A percentile compares a stretch with the other conserved stretches of the same genome.
phyloP scores from a whole-genome alignment of 495 filamentous ascomycete species.

The Penicillium subrubescens region DNA sequence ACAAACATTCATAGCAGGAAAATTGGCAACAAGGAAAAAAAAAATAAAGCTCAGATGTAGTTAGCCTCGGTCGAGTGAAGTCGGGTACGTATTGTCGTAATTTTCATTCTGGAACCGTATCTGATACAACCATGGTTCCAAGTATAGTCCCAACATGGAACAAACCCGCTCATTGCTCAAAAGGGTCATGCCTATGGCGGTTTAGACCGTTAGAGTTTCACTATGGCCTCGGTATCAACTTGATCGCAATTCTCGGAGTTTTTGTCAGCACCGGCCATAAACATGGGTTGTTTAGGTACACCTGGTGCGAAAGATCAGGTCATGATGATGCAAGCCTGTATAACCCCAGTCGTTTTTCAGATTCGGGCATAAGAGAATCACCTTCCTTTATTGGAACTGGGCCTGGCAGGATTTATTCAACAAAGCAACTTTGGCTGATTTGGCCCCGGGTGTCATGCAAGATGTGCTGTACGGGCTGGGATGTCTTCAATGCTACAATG shows the following conservation, averaged over 20 bases:
- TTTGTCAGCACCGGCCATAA: neutral
- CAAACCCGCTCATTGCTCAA: neutral
- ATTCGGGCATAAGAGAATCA: neutral
- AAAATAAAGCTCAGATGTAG: neutral
- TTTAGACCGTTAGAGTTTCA: neutral
- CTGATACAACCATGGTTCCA: slow-evolving; percentile 4
- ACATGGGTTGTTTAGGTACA: neutral
- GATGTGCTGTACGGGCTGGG: neutral
- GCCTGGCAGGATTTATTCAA: neutral
- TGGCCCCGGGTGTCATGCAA: neutral
- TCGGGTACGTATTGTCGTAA: slow-evolving; percentile 13
- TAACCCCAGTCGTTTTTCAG: neutral
- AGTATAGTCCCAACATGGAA: neutral
- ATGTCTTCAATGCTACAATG: neutral
- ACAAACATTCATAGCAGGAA: neutral
- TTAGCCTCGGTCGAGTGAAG: slow-evolving; percentile 2
- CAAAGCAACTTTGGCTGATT: neutral
- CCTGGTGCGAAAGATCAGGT: neutral
- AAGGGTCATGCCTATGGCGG: neutral
- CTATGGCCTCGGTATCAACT: neutral
- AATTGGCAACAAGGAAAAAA: neutral
- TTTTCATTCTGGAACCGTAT: slow-evolving; percentile 12
- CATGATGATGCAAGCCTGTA: neutral
- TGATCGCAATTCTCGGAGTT: neutral
- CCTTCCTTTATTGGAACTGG: neutral